These are phyloP conservation scores for Phaeoacremonium minimum DNA, from an alignment of 2,329 filamentous ascomycete genomes.

Conservation along the genomic window DNA sequence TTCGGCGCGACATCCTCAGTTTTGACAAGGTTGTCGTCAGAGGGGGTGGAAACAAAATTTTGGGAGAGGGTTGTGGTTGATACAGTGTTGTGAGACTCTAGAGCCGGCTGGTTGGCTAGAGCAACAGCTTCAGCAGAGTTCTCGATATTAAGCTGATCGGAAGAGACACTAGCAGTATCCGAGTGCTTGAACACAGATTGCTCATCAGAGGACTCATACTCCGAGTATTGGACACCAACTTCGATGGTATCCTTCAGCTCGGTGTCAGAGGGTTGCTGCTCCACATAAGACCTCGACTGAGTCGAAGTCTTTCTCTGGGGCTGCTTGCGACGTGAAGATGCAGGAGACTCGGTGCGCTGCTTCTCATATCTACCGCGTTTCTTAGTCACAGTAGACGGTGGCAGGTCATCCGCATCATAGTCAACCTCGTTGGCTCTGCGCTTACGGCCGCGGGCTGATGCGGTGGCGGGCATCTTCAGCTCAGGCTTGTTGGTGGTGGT, in stretches of 20 bases:
- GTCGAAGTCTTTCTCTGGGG: constrained; percentile 29
- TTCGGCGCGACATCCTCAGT: too few species aligned
- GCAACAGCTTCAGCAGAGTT: too few species aligned
- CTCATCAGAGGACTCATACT: constrained; percentile 22
- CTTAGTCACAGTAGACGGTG: not conserved
- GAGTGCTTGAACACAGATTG: constrained; percentile 14
- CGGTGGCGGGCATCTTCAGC: constrained; percentile 3
- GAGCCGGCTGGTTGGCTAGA: too few species aligned
- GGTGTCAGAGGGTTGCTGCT: constrained; percentile 29
- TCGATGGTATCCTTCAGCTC: constrained; percentile 56
- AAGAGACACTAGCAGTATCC: constrained; percentile 1
- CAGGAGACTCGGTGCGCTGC: constrained; percentile 23
- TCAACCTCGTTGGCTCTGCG: constrained; percentile 26
- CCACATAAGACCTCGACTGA: constrained; percentile 21
- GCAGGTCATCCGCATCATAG: constrained; percentile 17
- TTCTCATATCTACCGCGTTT: constrained; percentile 6
- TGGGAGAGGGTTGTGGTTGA: too few species aligned
- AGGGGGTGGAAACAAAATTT: too few species aligned
- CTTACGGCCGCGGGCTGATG: constrained; percentile 24
- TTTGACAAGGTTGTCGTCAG: too few species aligned
- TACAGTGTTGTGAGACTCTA: too few species aligned
- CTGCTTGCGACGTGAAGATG: constrained; percentile 32
- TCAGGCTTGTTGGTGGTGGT: constrained; percentile 16
- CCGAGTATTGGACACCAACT: constrained; percentile 39
- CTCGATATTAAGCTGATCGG: too few species aligned